These are phyloP conservation scores for Arthrobotrys entomopaga DNA, from an alignment of 2,329 filamentous ascomycete genomes.

Conservation along the genomic window DNA sequence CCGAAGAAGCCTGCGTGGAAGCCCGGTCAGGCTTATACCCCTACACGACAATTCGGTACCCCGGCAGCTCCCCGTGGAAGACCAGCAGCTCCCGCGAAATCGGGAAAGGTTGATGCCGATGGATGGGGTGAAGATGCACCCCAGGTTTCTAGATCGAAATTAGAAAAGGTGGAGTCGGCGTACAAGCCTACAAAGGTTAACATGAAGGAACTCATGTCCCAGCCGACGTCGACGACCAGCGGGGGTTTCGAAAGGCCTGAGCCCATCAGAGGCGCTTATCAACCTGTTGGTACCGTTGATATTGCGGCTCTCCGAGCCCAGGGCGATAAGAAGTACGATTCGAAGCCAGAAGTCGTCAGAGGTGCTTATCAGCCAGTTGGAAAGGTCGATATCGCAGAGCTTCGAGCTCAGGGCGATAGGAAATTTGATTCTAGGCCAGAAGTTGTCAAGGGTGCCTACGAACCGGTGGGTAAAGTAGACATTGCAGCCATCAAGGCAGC, in stretches of 20 bases:
- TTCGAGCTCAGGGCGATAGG: constrained; percentile 78
- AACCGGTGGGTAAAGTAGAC: constrained; percentile 95
- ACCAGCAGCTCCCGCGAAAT: constrained; percentile 67
- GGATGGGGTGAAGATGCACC: constrained; percentile 96
- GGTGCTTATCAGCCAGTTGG: constrained; percentile 93
- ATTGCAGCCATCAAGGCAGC: constrained; percentile 91
- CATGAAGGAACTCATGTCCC: constrained; percentile 82
- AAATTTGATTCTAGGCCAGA: constrained; percentile 81
- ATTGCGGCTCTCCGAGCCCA: constrained; percentile 87
- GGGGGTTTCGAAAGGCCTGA: constrained; percentile 65
- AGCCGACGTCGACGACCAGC: constrained; percentile 70
- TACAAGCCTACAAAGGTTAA: constrained; percentile 97
- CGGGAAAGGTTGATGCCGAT: constrained; percentile 77
- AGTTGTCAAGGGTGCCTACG: constrained; percentile 89
- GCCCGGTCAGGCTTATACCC: constrained; percentile 91
- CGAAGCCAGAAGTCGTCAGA: constrained; percentile 79
- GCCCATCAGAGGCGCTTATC: constrained; percentile 85
- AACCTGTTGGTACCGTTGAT: constrained; percentile 94
- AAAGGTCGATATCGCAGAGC: constrained; percentile 95
- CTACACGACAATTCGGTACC: constrained; percentile 70
- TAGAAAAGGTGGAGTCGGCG: constrained; percentile 90
- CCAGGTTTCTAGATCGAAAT: constrained; percentile 82
- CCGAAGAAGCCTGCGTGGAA: constrained; percentile 74
- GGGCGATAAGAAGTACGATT: constrained; percentile 75
- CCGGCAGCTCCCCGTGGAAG: constrained; percentile 64